Percentiles rank a stretch among this genome's conserved stretches.
These are phyloP conservation scores for Plasmodium adleri DNA, from an alignment of 169 alveolate species.

Conservation along the genomic window DNA sequence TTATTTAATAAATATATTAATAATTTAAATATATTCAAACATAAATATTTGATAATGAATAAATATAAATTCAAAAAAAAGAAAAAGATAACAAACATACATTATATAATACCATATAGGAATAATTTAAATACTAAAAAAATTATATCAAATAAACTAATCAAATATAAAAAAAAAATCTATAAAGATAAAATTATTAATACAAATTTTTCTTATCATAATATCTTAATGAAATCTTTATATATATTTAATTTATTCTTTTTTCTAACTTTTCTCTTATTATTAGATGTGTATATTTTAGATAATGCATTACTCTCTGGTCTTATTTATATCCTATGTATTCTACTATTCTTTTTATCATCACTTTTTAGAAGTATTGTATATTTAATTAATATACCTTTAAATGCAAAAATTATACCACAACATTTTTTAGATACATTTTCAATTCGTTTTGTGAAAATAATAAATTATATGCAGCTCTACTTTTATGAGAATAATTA, in stretches of 20 bases:
- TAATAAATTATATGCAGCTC: not conserved
- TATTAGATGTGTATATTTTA: constrained; percentile 21
- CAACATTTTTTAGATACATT: constrained; percentile 13
- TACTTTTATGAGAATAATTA: not conserved
- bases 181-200: constrained; percentile 9
- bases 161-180: not conserved
- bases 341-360: not conserved
- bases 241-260: constrained; percentile 1
- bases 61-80: not conserved
- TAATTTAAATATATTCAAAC: not conserved
- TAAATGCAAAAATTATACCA: constrained; percentile 9
- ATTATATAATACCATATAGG: not conserved
- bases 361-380: constrained; percentile 22
- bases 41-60: not conserved
- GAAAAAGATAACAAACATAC: not conserved
- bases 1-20: not conserved
- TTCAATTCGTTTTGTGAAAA: constrained; percentile 12
- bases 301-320: constrained; percentile 13
- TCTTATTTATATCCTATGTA: constrained; percentile 21
- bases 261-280: constrained; percentile 16
- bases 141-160: no score
- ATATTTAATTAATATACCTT: constrained; percentile 19
- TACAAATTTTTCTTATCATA: constrained; percentile 4
- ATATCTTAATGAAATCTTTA: not conserved
- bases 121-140: no score